These are phyloP conservation scores for Hypseocharis bilobata DNA, from an alignment of 441 rosid genomes.

Conservation along the genomic window DNA sequence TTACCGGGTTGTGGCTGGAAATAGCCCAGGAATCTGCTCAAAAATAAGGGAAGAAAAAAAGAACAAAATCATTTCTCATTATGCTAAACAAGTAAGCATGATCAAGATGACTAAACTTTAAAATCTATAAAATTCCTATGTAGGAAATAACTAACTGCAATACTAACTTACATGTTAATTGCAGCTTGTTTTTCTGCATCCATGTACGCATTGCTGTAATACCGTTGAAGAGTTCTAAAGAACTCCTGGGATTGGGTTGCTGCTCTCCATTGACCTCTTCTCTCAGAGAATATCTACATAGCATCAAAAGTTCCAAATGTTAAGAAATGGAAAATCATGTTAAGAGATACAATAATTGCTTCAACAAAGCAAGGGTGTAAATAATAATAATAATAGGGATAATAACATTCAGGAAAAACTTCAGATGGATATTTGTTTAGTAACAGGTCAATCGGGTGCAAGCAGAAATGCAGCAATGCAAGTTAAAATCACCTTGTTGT, in stretches of 20 bases:
- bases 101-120: background rate
- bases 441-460: too few relatives aligned
- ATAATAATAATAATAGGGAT: too few relatives aligned
- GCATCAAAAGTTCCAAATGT: conserved; percentile 17
- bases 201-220: conserved; percentile 90
- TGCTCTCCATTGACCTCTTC: conserved; percentile 99
- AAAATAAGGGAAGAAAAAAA: conserved; percentile 9
- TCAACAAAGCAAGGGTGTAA: background rate
- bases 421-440: too few relatives aligned
- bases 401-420: too few relatives aligned
- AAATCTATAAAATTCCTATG: background rate
- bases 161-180: conserved; percentile 60
- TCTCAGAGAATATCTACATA: conserved; percentile 71
- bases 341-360: background rate
- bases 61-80: background rate
- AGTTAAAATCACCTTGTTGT: conserved; percentile 63
- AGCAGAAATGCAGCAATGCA: background rate
- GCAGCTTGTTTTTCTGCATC: conserved; percentile 97
- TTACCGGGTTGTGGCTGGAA: conserved; percentile 75
- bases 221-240: conserved; percentile 94
- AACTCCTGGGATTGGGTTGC: conserved; percentile 99
- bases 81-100: background rate
- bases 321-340: background rate
- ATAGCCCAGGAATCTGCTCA: conserved; percentile 78
- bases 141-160: background rate